These are phyloP conservation scores for Naganishia sp. DNA, from an alignment of 1,284 basidiomycete genomes.

Conservation along the genomic window DNA sequence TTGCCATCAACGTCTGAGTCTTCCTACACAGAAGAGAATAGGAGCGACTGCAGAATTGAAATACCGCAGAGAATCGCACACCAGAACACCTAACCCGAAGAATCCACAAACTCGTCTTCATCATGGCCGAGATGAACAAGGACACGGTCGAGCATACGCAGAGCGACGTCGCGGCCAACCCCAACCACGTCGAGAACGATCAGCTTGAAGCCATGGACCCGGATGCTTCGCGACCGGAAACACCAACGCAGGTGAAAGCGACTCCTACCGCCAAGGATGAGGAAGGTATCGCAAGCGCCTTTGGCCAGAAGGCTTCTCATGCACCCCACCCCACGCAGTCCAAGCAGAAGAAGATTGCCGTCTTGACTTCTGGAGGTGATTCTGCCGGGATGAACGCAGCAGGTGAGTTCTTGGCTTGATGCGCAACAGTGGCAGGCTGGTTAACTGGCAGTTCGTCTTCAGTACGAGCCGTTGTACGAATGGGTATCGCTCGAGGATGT, in stretches of 20 bases:
- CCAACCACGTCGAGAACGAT: constrained; percentile 28
- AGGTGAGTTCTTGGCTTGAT: constrained; percentile 39
- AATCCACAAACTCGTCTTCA: not conserved
- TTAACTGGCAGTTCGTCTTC: not conserved
- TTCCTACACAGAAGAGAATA: constrained; percentile 2
- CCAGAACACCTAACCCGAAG: not conserved
- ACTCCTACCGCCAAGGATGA: constrained; percentile 21
- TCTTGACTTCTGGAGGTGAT: constrained; percentile 95
- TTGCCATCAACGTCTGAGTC: not conserved
- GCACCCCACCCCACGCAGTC: constrained; percentile 11
- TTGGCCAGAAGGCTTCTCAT: not conserved
- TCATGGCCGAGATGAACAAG: constrained; percentile 26
- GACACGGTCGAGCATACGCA: constrained; percentile 21
- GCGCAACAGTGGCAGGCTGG: not conserved
- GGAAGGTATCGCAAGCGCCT: constrained; percentile 17
- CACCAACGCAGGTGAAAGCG: constrained; percentile 6
- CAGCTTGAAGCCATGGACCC: constrained; percentile 30
- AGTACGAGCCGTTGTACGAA: constrained; percentile 86
- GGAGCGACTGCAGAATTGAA: not conserved
- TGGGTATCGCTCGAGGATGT: constrained; percentile 84
- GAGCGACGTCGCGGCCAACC: constrained; percentile 24
- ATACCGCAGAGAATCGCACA: not conserved
- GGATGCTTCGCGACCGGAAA: constrained; percentile 17
- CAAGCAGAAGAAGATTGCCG: constrained; percentile 66
- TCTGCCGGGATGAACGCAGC: constrained; percentile 97